phyloP scores from a whole-genome alignment of 192 early-diverging fungal genomes.

The Coemansia sp. region DNA sequence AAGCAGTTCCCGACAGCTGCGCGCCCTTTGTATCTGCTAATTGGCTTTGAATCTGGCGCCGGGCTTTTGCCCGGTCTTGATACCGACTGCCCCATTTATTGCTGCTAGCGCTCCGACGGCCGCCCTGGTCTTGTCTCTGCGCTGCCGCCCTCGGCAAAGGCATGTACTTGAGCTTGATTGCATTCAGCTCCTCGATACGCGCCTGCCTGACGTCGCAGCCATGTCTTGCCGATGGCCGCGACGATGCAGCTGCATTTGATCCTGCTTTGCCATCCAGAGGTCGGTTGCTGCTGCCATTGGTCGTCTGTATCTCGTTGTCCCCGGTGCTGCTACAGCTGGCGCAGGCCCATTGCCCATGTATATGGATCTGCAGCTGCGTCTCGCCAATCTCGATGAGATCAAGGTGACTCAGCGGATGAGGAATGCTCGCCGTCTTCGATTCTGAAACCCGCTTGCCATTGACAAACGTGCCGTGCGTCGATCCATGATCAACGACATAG shows the following conservation, averaged over 20 bases:
- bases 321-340: conserved; percentile 56
- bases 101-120: neutral
- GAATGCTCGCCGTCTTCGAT: conserved; percentile 62
- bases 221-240: neutral
- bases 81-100: conserved; percentile 14
- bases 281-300: neutral
- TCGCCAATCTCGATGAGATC: conserved; percentile 60
- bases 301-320: conserved; percentile 49
- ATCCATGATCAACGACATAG: conserved; percentile 64
- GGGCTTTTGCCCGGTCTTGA: conserved; percentile 23
- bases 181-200: conserved; percentile 20
- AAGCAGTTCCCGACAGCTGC: neutral
- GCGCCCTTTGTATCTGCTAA: neutral
- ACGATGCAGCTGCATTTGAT: neutral
- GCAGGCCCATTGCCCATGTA: conserved; percentile 64
- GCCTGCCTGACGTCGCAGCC: neutral
- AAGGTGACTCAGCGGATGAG: conserved; percentile 55
- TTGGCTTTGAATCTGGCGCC: conserved; percentile 13
- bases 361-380: conserved; percentile 61
- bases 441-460: conserved; percentile 64
- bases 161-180: conserved; percentile 25
- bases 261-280: neutral
- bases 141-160: neutral
- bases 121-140: neutral
- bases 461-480: conserved; percentile 73